Evolutionary conservation across 495 filamentous ascomycete species (phyloP).

Genomic region (Zalerion maritima): DNA sequence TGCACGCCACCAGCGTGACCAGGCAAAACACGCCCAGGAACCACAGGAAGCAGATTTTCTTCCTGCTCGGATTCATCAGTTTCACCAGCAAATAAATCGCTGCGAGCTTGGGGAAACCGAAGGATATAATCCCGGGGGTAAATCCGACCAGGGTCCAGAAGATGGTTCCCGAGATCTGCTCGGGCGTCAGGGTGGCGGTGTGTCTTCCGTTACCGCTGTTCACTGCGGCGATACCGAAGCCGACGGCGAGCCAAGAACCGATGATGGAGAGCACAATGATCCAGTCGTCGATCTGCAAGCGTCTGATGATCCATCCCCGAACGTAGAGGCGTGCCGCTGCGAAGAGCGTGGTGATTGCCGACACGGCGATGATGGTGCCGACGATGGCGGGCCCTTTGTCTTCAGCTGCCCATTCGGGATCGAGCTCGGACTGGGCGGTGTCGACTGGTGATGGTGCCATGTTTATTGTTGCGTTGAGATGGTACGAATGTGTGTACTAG

Average conservation of each 20-base stretch:
- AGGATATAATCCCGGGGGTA: constrained; percentile 24
- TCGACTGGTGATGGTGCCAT: too few species aligned
- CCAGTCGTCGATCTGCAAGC: constrained; percentile 13
- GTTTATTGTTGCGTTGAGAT: too few species aligned
- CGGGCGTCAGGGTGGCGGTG: constrained; percentile 10
- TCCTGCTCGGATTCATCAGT: constrained; percentile 19
- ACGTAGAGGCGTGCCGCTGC: constrained; percentile 16
- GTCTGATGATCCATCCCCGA: constrained; percentile 7
- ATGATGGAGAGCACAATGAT: constrained; percentile 9
- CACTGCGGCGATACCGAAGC: constrained; percentile 7
- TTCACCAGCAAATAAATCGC: constrained; percentile 26
- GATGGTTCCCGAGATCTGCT: constrained; percentile 14
- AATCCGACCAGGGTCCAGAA: constrained; percentile 23
- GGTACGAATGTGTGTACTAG: too few species aligned
- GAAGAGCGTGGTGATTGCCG: constrained; percentile 11
- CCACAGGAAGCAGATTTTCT: constrained; percentile 22
- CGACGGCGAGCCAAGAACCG: constrained; percentile 6
- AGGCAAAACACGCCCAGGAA: constrained; percentile 13
- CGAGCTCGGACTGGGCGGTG: too few species aligned
- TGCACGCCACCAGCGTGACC: constrained; percentile 14
- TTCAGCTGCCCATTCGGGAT: too few species aligned
- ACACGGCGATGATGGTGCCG: constrained; percentile 5
- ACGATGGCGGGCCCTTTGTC: constrained; percentile 12
- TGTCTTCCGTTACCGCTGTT: constrained; percentile 13
- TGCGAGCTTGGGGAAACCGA: constrained; percentile 29